Conservation (phyloP, 192 early-diverging fungal species). For the Linnemannia exigua region DNA sequence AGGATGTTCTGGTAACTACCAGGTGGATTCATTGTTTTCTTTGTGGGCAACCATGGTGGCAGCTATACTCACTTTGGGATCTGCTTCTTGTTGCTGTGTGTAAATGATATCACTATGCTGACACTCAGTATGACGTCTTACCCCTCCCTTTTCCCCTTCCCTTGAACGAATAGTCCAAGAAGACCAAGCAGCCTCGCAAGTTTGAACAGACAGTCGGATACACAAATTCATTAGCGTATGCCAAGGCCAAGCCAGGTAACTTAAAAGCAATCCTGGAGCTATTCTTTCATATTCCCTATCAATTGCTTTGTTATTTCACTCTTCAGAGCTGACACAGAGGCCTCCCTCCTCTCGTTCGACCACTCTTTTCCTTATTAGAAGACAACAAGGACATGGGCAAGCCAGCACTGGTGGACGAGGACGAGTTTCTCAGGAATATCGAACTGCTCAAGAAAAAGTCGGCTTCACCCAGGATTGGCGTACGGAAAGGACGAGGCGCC, state of each 20-base stretch:
- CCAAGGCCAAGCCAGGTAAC: constrained; percentile 51
- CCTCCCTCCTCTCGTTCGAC: neutral
- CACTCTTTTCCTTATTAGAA: neutral
- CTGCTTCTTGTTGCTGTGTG: neutral
- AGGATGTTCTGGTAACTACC: constrained; percentile 64
- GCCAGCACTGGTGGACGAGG: constrained; percentile 56
- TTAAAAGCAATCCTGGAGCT: neutral
- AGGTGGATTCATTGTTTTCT: neutral
- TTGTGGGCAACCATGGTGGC: neutral
- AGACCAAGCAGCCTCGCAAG: constrained; percentile 73
- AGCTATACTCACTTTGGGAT: neutral
- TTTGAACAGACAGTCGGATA: constrained; percentile 88
- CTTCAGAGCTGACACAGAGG: neutral
- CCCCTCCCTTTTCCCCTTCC: neutral
- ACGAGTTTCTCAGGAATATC: constrained; percentile 66
- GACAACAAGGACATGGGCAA: constrained; percentile 25
- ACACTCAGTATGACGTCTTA: neutral
- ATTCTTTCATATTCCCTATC: neutral
- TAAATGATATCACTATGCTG: neutral
- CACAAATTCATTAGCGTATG: constrained; percentile 46
- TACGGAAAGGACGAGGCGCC: constrained; percentile 33
- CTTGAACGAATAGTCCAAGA: constrained; percentile 43
- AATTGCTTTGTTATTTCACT: neutral
- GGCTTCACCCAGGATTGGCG: constrained; percentile 48
- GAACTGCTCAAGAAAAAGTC: constrained; percentile 59